These are phyloP conservation scores for Pseudogymnoascus sp. DNA, from an alignment of 2,329 filamentous ascomycete species.

Conservation along the genomic window DNA sequence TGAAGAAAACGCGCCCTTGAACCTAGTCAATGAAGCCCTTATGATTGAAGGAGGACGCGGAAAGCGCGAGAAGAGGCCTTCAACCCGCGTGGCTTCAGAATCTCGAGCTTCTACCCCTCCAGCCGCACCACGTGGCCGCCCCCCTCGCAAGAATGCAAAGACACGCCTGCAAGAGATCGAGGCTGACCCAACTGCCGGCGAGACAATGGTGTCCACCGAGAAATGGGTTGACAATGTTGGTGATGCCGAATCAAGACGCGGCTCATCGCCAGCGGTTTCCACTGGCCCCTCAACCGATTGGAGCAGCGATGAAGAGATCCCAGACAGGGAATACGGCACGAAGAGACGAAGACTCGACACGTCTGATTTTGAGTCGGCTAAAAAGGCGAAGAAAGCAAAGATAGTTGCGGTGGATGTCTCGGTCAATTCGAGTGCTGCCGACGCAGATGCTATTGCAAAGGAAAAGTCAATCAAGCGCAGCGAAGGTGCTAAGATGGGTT, in stretches of 20 bases:
- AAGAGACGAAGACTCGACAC: not conserved
- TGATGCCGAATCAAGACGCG: not conserved
- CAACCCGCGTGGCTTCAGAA: not conserved
- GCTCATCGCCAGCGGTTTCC: not conserved
- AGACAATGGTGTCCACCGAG: conserved; percentile 7
- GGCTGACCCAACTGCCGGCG: conserved; percentile 2
- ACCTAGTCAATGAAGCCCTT: not conserved
- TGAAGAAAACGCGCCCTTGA: conserved; percentile 3
- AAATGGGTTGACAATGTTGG: conserved; percentile 6
- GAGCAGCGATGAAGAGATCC: conserved; percentile 1
- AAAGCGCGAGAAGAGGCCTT: conserved; percentile 10
- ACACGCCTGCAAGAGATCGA: conserved; percentile 2
- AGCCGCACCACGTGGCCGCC: conserved; percentile 8
- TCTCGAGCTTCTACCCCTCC: conserved; percentile 22
- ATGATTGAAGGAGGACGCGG: conserved; percentile 12
- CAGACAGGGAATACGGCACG: not conserved
- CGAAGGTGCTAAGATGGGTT: conserved; percentile 1
- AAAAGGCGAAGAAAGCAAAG: conserved; percentile 2
- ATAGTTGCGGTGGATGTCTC: not conserved
- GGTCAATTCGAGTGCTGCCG: not conserved
- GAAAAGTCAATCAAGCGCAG: conserved; percentile 7
- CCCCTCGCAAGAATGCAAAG: conserved; percentile 8
- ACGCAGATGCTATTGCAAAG: not conserved
- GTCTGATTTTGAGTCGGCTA: not conserved
- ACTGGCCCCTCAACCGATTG: not conserved